Evolutionary conservation across 306 rosid genomes (phyloP).

Genomic region (Vachellia pachyceras): DNA sequence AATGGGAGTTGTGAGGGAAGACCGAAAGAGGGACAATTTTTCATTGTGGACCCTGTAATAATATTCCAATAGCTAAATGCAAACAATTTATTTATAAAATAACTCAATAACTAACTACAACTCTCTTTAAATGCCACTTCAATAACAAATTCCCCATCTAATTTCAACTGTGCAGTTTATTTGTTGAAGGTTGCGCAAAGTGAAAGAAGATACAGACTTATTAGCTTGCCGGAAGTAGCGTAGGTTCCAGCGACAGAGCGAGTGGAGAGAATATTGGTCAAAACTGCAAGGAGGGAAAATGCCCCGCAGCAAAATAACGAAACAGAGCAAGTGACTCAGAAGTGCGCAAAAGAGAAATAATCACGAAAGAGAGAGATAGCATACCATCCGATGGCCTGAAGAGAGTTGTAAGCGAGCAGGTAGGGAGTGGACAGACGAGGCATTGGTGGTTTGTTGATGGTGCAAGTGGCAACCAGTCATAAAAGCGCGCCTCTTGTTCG

Average conservation of each 20-base stretch:
- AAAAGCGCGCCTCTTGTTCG: background rate
- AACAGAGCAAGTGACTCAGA: background rate
- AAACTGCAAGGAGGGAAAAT: conserved; percentile 51
- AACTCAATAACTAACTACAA: background rate
- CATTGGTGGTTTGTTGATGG: conserved; percentile 40
- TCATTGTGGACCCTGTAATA: background rate
- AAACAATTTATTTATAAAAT: background rate
- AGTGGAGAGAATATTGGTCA: conserved; percentile 51
- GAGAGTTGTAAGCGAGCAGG: conserved; percentile 75
- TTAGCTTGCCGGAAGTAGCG: conserved; percentile 65
- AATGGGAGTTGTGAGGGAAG: background rate
- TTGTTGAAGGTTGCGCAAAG: background rate
- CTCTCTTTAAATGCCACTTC: background rate
- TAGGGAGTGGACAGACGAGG: conserved; percentile 50
- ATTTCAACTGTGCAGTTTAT: background rate
- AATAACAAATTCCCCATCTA: background rate
- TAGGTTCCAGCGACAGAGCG: conserved; percentile 58
- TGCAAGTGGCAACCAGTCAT: background rate
- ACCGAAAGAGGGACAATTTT: background rate
- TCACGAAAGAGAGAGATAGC: background rate
- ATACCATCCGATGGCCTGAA: conserved; percentile 78
- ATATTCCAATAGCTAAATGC: background rate
- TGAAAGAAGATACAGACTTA: conserved; percentile 51
- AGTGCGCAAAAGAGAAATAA: background rate
- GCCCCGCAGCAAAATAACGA: conserved; percentile 52